phyloP scores from a whole-genome alignment of 1,139 yeast genomes.

The Hyphopichia burtonii region DNA sequence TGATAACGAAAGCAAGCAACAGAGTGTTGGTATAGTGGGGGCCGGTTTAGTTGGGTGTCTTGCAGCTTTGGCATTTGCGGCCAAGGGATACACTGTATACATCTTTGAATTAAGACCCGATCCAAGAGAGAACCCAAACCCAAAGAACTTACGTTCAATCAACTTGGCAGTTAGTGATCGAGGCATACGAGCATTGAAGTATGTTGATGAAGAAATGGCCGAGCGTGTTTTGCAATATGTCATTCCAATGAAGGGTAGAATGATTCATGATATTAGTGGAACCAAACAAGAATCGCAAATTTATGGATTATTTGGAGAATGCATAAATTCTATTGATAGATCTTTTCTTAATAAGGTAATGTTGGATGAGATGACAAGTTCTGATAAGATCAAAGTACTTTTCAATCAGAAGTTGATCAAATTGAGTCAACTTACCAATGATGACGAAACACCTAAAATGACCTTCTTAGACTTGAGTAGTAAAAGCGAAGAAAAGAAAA shows the following conservation, averaged over 20 bases:
- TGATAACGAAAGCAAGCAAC: conserved; percentile 6
- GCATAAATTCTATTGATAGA: conserved; percentile 84
- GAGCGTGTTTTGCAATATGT: conserved; percentile 54
- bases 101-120: conserved; percentile 61
- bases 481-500: conserved; percentile 8
- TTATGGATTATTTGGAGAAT: conserved; percentile 83
- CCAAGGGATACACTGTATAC: conserved; percentile 71
- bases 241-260: conserved; percentile 85
- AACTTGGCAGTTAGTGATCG: conserved; percentile 85
- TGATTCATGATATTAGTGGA: conserved; percentile 77
- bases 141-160: conserved; percentile 60
- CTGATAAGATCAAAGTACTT: conserved; percentile 37
- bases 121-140: conserved; percentile 25
- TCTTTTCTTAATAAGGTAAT: conserved; percentile 63
- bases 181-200: conserved; percentile 69
- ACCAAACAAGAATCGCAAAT: conserved; percentile 60
- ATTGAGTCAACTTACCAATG: conserved; percentile 24
- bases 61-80: conserved; percentile 76
- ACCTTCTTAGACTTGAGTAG: conserved; percentile 17
- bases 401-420: conserved; percentile 60
- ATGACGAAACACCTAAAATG: conserved; percentile 22
- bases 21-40: conserved; percentile 57
- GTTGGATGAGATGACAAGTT: conserved; percentile 57
- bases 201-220: conserved; percentile 61
- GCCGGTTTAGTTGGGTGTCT: conserved; percentile 91